Evolutionary conservation across 306 rosid species (phyloP), one percentile per base, ranked within the genome.

Genomic region (Cicer chorassanicum): DNA sequence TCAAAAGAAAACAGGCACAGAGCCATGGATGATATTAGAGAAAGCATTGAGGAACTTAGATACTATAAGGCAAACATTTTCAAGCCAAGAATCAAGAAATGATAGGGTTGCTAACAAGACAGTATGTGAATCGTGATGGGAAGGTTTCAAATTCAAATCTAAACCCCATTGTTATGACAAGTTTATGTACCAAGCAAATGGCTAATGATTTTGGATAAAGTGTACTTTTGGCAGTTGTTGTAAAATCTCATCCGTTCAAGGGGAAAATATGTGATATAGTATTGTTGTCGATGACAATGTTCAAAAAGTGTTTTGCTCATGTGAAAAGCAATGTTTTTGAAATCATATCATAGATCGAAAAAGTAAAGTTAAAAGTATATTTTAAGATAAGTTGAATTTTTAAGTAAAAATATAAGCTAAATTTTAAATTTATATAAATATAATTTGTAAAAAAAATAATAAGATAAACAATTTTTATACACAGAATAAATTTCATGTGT

Each of bases 21-120:
- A 83, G 98, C 98, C 62, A n/a, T 94, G 96, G 98, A 91, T 81
- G 97, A 94, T 72, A 90, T 94, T 75, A 84, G 89, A 86, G 98
- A 91, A 82, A 91, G 97, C 86, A 94, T 94, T 14, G 79, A 5
- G 48, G 97, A 91, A 77, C 98, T 90, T 74, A 87, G 81, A 80
- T 94, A 81, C 82, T 92, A 86, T 88, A 90, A 82, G 84, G 89
- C 82, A 64, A 86, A 81, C 65, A 91, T 94, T 70, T 94, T 94
- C 84, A 94, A 91, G 77, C 36, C 83, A 13, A 86, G 76, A 66
- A 48, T 87, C 46, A 87, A n/a, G 73, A 91, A 87, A 82, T 86
- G 87, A 92, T 49, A 57, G 59, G 55, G 53, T 39, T 73, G 70
- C 69, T 59, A 34, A 56, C 59, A 63, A 38, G 70, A 57, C 40